Evolutionary conservation across 192 early-diverging fungal species (phyloP), one percentile per base, ranked within the genome.

Genomic region (Oehlia diaphana): DNA sequence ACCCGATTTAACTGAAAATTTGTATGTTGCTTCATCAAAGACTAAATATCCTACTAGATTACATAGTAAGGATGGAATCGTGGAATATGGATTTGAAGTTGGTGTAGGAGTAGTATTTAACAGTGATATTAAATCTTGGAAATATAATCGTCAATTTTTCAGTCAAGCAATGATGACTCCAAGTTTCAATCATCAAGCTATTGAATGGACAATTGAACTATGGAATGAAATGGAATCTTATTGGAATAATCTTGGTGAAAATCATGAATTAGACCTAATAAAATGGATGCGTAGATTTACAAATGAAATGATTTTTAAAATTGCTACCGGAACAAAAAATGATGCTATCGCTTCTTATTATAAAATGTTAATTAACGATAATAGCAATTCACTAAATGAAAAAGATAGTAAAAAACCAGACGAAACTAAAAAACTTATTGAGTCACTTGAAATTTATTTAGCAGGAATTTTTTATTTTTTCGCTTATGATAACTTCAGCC

Each of bases 141-240:
- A 37, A 14, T 72, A 72, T 72, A 72, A 72, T 47, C 26, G 39
- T 35, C 69, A 21, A 44, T 72, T 72, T 37, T 44, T 72, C 47
- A 9, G 33, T 37, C 69, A 23, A 44, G 28, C 69, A 23, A 12
- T 72, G 8, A 23, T 72, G 35, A 21, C 37, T 6, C 69, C 37
- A 37, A 72, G 35, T 23, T 72, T 72, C 19, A 44, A 23, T 26
- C 1, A 4, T 19, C 14, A 16, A n/a, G 19, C 33, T 42, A 26
- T 37, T 37, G 37, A 21, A 44, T 72, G 31, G 26, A 14, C 69
- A 7, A 37, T 47, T 44, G 10, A 47, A 23, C 47, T 72, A 47
- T 37, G n/a, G 21, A 8, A 72, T 35, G 69, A 72, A 47, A 37
- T 72, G 33, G 37, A n/a, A 10, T 26, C 26, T 23, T 72, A 44